These are phyloP conservation scores for Daldinia sp. DNA, from an alignment of 2,329 filamentous ascomycete genomes.

Conservation along the genomic window DNA sequence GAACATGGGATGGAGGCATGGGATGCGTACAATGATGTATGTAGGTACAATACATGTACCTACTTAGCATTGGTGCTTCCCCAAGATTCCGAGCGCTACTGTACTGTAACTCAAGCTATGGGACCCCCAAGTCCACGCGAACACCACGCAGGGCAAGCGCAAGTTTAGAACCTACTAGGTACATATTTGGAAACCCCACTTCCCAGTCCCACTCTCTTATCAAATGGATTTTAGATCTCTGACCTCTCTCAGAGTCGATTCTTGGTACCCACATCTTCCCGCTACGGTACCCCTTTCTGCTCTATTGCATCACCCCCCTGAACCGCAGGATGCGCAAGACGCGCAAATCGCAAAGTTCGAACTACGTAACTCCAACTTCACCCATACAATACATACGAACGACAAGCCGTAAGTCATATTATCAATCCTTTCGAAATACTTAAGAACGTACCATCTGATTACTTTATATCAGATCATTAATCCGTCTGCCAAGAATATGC, in stretches of 20 bases:
- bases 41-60: background rate
- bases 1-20: background rate
- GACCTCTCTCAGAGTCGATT: background rate
- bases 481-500: background rate
- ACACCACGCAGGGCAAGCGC: constrained; percentile 8
- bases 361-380: background rate
- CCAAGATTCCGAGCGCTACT: constrained; percentile 11
- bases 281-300: constrained; percentile 2
- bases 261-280: background rate
- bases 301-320: constrained; percentile 3
- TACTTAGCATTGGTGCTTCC: background rate
- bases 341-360: constrained; percentile 8
- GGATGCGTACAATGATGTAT: background rate
- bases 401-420: background rate
- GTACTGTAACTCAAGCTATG: constrained; percentile 10
- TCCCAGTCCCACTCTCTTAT: constrained; percentile 1
- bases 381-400: background rate
- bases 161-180: background rate
- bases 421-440: too few species aligned
- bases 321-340: background rate
- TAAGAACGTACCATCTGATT: background rate
- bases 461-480: background rate
- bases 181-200: constrained; percentile 2
- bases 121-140: constrained; percentile 4
- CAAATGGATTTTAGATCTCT: background rate